phyloP scores from a whole-genome alignment of 352 stramenopile genomes.

The Paralagenidium karlingii region DNA sequence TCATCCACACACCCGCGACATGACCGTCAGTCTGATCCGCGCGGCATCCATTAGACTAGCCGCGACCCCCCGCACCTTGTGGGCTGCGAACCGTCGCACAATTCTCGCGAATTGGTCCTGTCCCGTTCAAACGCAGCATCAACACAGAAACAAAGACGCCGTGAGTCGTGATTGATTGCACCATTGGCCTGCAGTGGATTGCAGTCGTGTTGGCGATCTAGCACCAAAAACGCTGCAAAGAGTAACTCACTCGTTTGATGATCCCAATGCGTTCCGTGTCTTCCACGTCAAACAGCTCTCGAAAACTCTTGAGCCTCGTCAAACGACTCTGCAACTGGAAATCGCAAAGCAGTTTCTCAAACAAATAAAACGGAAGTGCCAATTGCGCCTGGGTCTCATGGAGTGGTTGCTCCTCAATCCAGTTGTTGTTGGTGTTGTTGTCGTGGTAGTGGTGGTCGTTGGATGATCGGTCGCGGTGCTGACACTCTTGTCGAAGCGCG shows the following conservation, averaged over 20 bases:
- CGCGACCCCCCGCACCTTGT: slow-evolving; percentile 12
- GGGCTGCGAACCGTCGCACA: slow-evolving; percentile 15
- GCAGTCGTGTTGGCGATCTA: no score
- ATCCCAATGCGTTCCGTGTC: slow-evolving; percentile 47
- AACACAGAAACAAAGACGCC: no score
- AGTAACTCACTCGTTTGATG: slow-evolving; percentile 22
- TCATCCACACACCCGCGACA: background rate
- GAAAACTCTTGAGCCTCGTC: slow-evolving; percentile 48
- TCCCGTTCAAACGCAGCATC: no score
- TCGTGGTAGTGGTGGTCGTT: no score
- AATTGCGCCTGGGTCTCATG: no score
- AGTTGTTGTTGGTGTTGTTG: no score
- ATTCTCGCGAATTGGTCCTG: slow-evolving; percentile 23
- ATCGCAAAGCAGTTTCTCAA: slow-evolving; percentile 59
- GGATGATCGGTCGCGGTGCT: no score
- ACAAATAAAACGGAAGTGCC: slow-evolving; percentile 28
- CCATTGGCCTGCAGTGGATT: slow-evolving; percentile 6
- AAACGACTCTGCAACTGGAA: slow-evolving; percentile 56
- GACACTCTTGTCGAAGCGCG: no score
- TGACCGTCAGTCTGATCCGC: background rate
- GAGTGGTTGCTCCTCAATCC: no score
- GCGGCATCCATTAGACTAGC: background rate
- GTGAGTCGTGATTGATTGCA: no score
- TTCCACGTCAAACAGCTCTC: slow-evolving; percentile 22
- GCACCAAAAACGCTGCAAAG: no score